Evolutionary conservation across 2,329 filamentous ascomycete species (phyloP), one percentile per base, ranked within the genome.

Genomic region (Verruconis gallopava): DNA sequence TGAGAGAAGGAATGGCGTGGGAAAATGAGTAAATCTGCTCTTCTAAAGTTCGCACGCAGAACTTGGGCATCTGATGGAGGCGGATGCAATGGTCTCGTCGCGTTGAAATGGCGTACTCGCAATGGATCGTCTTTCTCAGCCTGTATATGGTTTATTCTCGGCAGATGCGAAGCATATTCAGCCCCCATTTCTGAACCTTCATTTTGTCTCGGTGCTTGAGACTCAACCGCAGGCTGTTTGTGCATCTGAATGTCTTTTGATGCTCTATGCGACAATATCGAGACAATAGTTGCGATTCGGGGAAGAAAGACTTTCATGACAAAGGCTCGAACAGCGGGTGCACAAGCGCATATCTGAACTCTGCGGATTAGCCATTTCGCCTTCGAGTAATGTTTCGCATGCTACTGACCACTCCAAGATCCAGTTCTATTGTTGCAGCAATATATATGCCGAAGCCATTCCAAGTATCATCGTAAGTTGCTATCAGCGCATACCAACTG

Each of bases 371-470:
- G 37, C 33, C 11, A 36, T 11, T 6, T 9, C 14, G 11, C 14
- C 13, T 36, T 9, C 18, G 13, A 11, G 14, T 6, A 4, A 21
- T 9, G 12, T 2, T 21, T 12, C 3, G 3, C 5, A 13, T 12
- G 13, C 28, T 3, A 57, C 61, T 50, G 49, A 65, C 62, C 18
- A 68, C 58, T 6, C 62, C 64, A 6, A 68, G 45, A 45, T 68
- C 62, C 5, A 67, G 61, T 48, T 68, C 65, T 2, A 68, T 57
- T 0, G 62, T 58, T 3, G 64, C 63, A 34, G 58, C 57, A 12
- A 67, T 65, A 60, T 63, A 68, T 0, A 67, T 50, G 4, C 61
- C 60, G 51, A 63, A 67, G 3, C 60, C 54, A 38, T 57, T 61
- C 65, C 65, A 68, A 2, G 63, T 65, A 40, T 57, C 55, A 40